These are phyloP conservation scores for Piper betle DNA, from an alignment of 164 flowering plant genomes.

Conservation along the genomic window DNA sequence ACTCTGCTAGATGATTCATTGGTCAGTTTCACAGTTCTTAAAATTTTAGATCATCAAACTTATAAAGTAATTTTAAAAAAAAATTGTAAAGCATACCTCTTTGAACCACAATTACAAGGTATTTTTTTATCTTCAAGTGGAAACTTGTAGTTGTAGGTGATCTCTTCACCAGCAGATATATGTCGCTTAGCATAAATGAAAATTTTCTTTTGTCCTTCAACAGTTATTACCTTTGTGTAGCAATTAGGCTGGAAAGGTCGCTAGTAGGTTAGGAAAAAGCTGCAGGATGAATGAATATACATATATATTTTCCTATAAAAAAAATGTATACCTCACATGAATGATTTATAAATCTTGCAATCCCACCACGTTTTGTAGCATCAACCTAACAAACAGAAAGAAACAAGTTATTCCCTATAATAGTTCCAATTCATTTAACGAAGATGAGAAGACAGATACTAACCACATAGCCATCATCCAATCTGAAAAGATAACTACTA, in stretches of 20 bases:
- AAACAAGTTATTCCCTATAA: neutral
- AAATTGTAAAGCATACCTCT: conserved; percentile 32
- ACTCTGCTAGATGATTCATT: no score
- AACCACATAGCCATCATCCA: conserved; percentile 99
- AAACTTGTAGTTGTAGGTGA: conserved; percentile 94
- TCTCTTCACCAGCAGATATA: conserved; percentile 87
- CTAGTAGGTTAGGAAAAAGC: neutral
- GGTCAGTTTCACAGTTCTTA: no score
- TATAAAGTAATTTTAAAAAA: neutral
- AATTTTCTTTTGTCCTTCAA: conserved; percentile 89
- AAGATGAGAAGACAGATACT: conserved; percentile 10
- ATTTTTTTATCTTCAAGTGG: conserved; percentile 96
- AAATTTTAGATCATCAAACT: no score
- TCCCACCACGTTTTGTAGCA: conserved; percentile 98
- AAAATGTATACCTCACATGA: conserved; percentile 72
- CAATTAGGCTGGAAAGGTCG: conserved; percentile 71
- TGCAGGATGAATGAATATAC: neutral
- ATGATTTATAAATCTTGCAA: conserved; percentile 96
- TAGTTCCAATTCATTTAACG: neutral
- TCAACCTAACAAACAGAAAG: conserved; percentile 49
- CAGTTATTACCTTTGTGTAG: conserved; percentile 88
- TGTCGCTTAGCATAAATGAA: conserved; percentile 91
- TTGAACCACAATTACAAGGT: conserved; percentile 92
- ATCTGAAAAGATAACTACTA: conserved; percentile 93
- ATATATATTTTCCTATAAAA: no score